These are phyloP conservation scores for Trypanosoma mega DNA, from an alignment of 208 protist species.

Conservation along the genomic window DNA sequence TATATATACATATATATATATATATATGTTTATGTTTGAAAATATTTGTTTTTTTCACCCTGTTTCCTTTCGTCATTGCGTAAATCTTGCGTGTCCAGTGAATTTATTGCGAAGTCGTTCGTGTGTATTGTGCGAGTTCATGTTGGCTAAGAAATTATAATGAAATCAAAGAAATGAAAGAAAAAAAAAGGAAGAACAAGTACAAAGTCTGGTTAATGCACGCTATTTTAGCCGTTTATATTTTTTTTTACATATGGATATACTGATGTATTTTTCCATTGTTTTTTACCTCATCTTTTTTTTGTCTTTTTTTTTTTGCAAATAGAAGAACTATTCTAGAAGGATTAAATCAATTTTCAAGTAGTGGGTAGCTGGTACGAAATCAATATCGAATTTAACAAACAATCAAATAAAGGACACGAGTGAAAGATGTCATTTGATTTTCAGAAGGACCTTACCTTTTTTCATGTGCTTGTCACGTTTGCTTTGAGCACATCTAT, in stretches of 20 bases:
- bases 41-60: too few relatives aligned
- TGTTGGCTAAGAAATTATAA: too few relatives aligned
- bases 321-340: too few relatives aligned
- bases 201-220: background rate
- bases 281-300: conserved; percentile 4
- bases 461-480: conserved; percentile 18
- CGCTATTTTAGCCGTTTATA: too few relatives aligned
- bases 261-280: background rate
- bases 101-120: too few relatives aligned
- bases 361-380: background rate
- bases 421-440: conserved; percentile 9
- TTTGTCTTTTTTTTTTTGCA: background rate
- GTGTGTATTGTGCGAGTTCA: too few relatives aligned
- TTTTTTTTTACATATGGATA: conserved; percentile 9
- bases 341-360: too few relatives aligned
- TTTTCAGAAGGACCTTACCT: conserved; percentile 11
- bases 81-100: background rate
- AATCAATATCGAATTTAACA: background rate
- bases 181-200: conserved; percentile 3
- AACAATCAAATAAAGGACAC: background rate
- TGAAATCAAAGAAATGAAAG: background rate
- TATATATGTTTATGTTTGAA: too few relatives aligned
- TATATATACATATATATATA: too few relatives aligned
- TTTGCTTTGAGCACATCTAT: conserved; percentile 19
- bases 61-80: background rate